Percentiles rank a stretch among this genome's conserved stretches.
phyloP scores from a whole-genome alignment of 257 asterid genomes.

The Ophiorrhiza pumila region DNA sequence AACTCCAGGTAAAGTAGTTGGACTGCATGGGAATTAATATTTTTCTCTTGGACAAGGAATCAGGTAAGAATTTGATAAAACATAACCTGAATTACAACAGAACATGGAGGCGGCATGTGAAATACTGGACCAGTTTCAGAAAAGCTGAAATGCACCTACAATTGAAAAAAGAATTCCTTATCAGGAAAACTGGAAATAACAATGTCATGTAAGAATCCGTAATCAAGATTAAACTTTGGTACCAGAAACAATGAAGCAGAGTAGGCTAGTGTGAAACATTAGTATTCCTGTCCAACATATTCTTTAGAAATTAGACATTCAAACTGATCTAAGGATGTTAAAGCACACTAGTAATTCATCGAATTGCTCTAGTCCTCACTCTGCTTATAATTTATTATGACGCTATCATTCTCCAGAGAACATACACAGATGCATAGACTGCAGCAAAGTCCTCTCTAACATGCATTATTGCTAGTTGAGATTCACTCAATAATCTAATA shows the following conservation, averaged over 20 bases:
- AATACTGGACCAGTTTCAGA: conserved; percentile 63
- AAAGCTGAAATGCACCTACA: conserved; percentile 74
- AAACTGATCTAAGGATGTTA: neutral
- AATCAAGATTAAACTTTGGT: neutral
- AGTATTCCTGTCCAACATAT: neutral
- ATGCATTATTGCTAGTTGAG: no score
- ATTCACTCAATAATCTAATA: no score
- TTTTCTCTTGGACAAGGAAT: neutral
- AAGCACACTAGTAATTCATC: neutral
- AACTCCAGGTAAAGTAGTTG: neutral
- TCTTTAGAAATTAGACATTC: neutral
- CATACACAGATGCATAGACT: neutral
- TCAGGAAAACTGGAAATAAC: conserved; percentile 14
- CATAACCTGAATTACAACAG: conserved; percentile 80
- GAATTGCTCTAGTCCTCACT: neutral
- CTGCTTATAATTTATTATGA: neutral
- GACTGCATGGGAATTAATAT: neutral
- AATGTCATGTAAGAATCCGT: conserved; percentile 3
- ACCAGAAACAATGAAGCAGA: neutral
- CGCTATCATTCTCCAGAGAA: neutral
- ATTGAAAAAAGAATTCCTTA: conserved; percentile 22
- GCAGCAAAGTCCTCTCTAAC: no score
- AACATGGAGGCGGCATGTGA: conserved; percentile 88
- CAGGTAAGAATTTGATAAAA: conserved; percentile 4
- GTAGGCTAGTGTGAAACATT: neutral